phyloP scores from a whole-genome alignment of 148 eudicot species.

The Heliamphora exappendiculata region DNA sequence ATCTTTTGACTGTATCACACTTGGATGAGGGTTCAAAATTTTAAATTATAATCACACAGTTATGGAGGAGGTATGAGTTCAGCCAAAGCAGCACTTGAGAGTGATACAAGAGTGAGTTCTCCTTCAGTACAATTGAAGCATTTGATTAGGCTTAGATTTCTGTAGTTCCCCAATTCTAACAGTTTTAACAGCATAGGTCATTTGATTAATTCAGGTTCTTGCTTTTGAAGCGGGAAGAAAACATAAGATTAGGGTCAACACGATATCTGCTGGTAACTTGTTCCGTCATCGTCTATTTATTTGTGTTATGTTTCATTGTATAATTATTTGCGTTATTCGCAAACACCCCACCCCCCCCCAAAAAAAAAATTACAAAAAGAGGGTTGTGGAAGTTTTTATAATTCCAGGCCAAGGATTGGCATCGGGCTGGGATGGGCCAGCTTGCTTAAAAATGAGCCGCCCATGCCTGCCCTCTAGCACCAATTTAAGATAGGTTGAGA shows the following conservation, averaged over 20 bases:
- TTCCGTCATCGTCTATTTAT: background rate
- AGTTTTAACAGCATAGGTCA: background rate
- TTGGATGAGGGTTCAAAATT: background rate
- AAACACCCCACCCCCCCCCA: too few species aligned
- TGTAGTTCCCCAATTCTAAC: background rate
- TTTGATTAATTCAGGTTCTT: constrained; percentile 46
- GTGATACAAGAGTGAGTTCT: constrained; percentile 72
- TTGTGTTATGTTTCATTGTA: background rate
- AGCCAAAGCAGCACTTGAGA: constrained; percentile 95
- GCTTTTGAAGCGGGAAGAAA: constrained; percentile 98
- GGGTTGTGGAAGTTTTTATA: background rate
- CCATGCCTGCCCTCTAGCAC: too few species aligned
- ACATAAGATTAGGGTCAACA: constrained; percentile 73
- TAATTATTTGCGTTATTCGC: too few species aligned
- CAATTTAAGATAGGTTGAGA: too few species aligned
- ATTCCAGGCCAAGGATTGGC: too few species aligned
- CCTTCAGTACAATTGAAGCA: background rate
- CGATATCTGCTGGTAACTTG: constrained; percentile 87
- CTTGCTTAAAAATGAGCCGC: too few species aligned
- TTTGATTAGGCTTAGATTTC: background rate
- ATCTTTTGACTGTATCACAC: background rate
- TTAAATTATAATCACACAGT: constrained; percentile 25
- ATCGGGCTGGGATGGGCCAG: too few species aligned
- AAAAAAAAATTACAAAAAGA: background rate
- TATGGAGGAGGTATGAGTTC: constrained; percentile 99